A percentile compares a stretch with the other conserved stretches of the same genome.
Evolutionary conservation across 306 rosid species (phyloP).

Genomic region (Hylodesmum podocarpum): DNA sequence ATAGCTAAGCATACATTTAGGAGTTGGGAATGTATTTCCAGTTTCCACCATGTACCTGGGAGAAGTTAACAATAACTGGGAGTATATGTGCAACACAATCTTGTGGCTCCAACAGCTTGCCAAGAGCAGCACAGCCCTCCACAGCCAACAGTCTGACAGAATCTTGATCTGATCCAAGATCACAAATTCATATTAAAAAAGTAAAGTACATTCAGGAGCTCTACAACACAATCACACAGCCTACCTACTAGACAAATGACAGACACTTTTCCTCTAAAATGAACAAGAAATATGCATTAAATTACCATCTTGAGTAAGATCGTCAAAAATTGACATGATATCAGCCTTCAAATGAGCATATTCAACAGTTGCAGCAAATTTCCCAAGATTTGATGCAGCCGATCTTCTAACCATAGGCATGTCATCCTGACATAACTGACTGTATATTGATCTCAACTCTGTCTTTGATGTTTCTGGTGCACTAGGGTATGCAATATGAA

Average conservation of each 20-base stretch:
- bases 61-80: conserved; percentile 92
- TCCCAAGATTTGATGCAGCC: conserved; percentile 96
- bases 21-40: neutral
- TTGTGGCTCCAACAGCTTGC: conserved; percentile 90
- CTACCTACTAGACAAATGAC: neutral
- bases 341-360: conserved; percentile 84
- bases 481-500: conserved; percentile 90
- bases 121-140: conserved; percentile 97
- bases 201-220: neutral
- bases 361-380: conserved; percentile 93
- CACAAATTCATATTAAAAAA: neutral
- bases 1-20: neutral
- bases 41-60: conserved; percentile 62
- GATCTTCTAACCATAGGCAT: conserved; percentile 99
- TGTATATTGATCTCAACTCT: conserved; percentile 80
- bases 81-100: conserved; percentile 94
- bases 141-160: conserved; percentile 95
- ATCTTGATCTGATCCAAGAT: conserved; percentile 76
- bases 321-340: conserved; percentile 87
- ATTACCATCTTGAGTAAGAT: conserved; percentile 93
- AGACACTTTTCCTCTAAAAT: neutral
- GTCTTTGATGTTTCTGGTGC: conserved; percentile 78
- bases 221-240: conserved; percentile 3
- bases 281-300: conserved; percentile 15
- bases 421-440: conserved; percentile 96